Evolutionary conservation across 2,329 filamentous ascomycete genomes (phyloP).

Genomic region (Pseudomassariella vexata): DNA sequence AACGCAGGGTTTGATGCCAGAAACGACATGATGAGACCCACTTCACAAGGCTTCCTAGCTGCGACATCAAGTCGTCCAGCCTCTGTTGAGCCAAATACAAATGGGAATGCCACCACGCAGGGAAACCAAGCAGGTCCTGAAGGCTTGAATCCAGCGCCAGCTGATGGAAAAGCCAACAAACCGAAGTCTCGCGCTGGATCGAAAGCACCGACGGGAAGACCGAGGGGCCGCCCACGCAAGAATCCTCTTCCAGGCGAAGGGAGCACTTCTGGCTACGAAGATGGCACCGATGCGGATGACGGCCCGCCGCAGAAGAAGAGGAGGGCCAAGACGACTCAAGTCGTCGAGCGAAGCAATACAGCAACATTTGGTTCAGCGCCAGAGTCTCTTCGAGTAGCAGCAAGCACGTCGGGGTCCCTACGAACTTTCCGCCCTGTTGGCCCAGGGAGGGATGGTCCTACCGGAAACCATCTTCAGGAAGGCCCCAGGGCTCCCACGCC

Average conservation of each 20-base stretch:
- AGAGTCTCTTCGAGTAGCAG: conserved; percentile 82
- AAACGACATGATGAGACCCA: conserved; percentile 13
- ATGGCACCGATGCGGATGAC: conserved; percentile 56
- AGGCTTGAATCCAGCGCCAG: conserved; percentile 11
- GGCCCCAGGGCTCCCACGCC: conserved; percentile 74
- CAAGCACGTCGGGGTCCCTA: conserved; percentile 83
- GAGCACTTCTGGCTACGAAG: conserved; percentile 70
- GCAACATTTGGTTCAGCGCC: conserved; percentile 66
- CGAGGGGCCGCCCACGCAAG: conserved; percentile 51
- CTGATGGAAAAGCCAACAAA: conserved; percentile 9
- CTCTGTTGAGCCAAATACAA: conserved; percentile 17
- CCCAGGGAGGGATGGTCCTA: conserved; percentile 36
- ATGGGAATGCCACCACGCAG: conserved; percentile 10
- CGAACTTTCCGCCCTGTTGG: conserved; percentile 74
- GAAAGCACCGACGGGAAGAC: conserved; percentile 45
- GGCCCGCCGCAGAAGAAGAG: conserved; percentile 62
- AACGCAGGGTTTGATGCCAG: conserved; percentile 17
- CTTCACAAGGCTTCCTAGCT: conserved; percentile 10
- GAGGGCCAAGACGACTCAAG: conserved; percentile 70
- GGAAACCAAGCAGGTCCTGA: conserved; percentile 6
- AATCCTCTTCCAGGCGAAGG: conserved; percentile 44
- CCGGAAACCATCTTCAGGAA: conserved; percentile 57
- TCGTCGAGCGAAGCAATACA: conserved; percentile 66
- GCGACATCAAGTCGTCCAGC: conserved; percentile 18
- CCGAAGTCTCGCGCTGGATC: conserved; percentile 57